A percentile compares a stretch with the other conserved stretches of the same genome.
phyloP scores from a whole-genome alignment of 2,329 filamentous ascomycete genomes.

The Balansia obtecta region DNA sequence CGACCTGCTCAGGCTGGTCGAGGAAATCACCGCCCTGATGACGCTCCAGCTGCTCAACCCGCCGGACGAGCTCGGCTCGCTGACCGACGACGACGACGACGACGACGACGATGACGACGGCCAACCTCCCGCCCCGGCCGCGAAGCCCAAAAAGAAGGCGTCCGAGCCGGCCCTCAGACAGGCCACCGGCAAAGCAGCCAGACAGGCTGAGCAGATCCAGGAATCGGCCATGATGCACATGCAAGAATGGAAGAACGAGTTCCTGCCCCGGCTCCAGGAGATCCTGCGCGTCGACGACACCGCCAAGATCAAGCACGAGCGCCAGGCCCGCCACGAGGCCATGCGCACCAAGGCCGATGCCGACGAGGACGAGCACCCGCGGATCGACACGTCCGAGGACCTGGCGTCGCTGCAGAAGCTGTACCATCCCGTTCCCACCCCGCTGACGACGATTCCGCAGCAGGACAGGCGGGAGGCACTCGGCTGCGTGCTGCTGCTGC shows the following conservation, averaged over 20 bases:
- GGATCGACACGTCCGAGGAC: slow-evolving; percentile 23
- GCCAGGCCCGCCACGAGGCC: slow-evolving; percentile 30
- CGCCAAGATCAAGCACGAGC: slow-evolving; percentile 32
- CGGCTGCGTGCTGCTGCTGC: slow-evolving; percentile 56
- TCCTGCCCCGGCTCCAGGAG: slow-evolving; percentile 59
- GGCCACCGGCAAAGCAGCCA: slow-evolving; percentile 10
- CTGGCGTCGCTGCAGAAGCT: slow-evolving; percentile 33
- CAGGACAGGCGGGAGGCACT: slow-evolving; percentile 51
- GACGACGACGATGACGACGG: slow-evolving; percentile 9
- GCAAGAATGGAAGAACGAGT: slow-evolving; percentile 62
- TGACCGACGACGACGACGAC: slow-evolving; percentile 10
- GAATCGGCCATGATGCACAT: slow-evolving; percentile 53
- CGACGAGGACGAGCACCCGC: slow-evolving; percentile 24
- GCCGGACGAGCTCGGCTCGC: slow-evolving; percentile 18
- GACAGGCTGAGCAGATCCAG: slow-evolving; percentile 23
- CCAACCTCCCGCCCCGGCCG: slow-evolving; percentile 4
- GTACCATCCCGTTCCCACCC: slow-evolving; percentile 40
- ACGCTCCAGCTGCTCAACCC: slow-evolving; percentile 34
- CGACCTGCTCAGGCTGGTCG: slow-evolving; percentile 36
- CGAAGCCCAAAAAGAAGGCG: slow-evolving; percentile 6
- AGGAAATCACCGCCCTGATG: slow-evolving; percentile 42
- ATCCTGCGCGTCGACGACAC: slow-evolving; percentile 42
- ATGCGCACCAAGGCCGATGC: slow-evolving; percentile 27
- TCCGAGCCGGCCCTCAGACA: neutral
- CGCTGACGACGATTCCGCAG: slow-evolving; percentile 43